phyloP scores from a whole-genome alignment of 2,329 filamentous ascomycete species.

The Fusarium fracticaudum region DNA sequence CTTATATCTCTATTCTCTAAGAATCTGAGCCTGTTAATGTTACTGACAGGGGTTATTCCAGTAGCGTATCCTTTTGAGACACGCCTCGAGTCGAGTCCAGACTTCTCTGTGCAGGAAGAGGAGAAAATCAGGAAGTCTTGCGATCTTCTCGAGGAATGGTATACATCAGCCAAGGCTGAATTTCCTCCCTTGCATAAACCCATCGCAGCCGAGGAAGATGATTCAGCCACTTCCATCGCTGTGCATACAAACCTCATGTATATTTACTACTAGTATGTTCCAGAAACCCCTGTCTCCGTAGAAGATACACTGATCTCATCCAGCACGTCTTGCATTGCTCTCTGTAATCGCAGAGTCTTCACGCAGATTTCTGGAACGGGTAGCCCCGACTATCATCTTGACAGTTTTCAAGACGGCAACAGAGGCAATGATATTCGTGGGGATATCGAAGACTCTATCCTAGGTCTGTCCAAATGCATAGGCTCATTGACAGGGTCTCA shows the following conservation, averaged over 20 bases:
- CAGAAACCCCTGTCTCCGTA: fast-evolving
- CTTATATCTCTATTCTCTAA: neutral
- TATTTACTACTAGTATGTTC: neutral
- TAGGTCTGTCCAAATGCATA: neutral
- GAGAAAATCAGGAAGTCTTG: neutral
- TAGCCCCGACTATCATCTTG: neutral
- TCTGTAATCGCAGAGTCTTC: neutral
- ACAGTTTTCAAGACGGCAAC: fast-evolving
- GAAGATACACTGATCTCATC: fast-evolving
- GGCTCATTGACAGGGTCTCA: neutral
- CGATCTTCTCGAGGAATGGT: neutral
- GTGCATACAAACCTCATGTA: neutral
- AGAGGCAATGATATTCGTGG: neutral
- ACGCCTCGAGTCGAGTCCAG: neutral
- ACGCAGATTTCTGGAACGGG: neutral
- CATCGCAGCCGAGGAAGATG: fast-evolving
- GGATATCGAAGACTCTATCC: neutral
- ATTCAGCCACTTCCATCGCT: neutral
- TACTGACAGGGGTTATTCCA: neutral
- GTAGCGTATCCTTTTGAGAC: neutral
- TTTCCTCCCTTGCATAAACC: neutral
- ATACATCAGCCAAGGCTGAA: neutral
- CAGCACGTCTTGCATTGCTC: neutral
- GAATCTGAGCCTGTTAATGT: neutral
- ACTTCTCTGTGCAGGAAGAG: neutral